These are phyloP conservation scores for Amaranthus hypochondriacus DNA, from an alignment of 148 eudicot genomes.

Conservation along the genomic window DNA sequence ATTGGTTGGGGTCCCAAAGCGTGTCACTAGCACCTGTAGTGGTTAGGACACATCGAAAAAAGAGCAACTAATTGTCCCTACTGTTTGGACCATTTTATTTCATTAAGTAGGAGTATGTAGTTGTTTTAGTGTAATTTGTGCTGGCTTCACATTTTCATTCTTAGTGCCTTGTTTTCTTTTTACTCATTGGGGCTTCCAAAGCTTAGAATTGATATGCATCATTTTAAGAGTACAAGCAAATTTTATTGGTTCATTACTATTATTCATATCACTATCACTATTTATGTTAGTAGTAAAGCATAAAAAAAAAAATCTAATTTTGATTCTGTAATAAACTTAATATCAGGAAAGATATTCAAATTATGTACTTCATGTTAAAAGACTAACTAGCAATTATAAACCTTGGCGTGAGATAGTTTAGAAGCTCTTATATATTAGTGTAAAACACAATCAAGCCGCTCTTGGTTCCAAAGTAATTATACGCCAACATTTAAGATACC, in stretches of 20 bases:
- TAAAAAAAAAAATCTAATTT: too few relatives aligned
- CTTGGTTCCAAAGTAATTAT: too few relatives aligned
- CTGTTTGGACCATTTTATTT: conserved; percentile 22
- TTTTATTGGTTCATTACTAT: not conserved
- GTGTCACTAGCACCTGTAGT: conserved; percentile 22
- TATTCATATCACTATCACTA: too few relatives aligned
- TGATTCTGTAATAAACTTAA: too few relatives aligned
- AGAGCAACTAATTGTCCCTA: conserved; percentile 25
- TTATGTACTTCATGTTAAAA: too few relatives aligned
- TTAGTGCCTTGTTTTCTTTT: not conserved
- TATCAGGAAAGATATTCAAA: too few relatives aligned
- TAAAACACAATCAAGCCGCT: too few relatives aligned
- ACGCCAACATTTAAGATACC: too few relatives aligned
- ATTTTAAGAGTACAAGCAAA: not conserved
- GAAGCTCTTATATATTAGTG: too few relatives aligned
- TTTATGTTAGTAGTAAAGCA: too few relatives aligned
- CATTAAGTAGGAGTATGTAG: conserved; percentile 5
- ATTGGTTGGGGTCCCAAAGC: conserved; percentile 20
- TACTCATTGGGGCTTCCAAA: not conserved
- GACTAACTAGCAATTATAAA: too few relatives aligned
- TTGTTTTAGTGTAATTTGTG: conserved; percentile 23
- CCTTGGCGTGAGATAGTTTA: too few relatives aligned
- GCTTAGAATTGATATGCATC: not conserved
- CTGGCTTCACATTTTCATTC: conserved; percentile 30
- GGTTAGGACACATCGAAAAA: conserved; percentile 29